A percentile compares a stretch with the other conserved stretches of the same genome.
These are phyloP conservation scores for Lindgomyces ingoldianus DNA, from an alignment of 495 filamentous ascomycete genomes.

Conservation along the genomic window DNA sequence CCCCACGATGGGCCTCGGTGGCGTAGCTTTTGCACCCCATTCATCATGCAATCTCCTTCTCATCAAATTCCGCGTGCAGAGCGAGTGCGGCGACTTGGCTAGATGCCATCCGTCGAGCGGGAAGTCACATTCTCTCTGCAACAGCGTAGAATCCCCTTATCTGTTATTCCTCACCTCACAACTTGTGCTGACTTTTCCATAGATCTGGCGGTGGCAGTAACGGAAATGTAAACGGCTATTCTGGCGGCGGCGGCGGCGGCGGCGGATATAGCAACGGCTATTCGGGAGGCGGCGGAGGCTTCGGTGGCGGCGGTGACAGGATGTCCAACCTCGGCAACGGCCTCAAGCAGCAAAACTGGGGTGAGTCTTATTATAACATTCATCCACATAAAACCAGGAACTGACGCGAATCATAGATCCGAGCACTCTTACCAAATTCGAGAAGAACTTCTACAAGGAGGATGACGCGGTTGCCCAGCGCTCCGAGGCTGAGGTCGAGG, in stretches of 20 bases:
- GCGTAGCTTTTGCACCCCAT: conserved; percentile 25
- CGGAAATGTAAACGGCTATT: conserved; percentile 29
- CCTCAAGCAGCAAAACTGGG: conserved; percentile 84
- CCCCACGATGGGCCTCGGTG: conserved; percentile 24
- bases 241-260: conserved; percentile 39
- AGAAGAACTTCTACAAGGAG: conserved; percentile 99
- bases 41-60: conserved; percentile 29
- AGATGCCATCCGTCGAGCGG: conserved; percentile 9
- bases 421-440: conserved; percentile 83
- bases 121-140: conserved; percentile 14
- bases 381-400: neutral
- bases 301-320: conserved; percentile 65
- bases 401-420: conserved; percentile 59
- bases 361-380: conserved; percentile 52
- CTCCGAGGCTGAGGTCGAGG: conserved; percentile 75
- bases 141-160: conserved; percentile 28
- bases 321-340: conserved; percentile 89
- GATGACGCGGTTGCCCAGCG: conserved; percentile 73
- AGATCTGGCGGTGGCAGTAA: conserved; percentile 26
- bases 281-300: conserved; percentile 39
- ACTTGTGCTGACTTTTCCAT: conserved; percentile 7
- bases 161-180: neutral
- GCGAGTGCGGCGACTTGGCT: conserved; percentile 17
- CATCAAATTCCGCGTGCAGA: conserved; percentile 25
- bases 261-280: conserved; percentile 52